Base-by-base conservation (phyloP, 2,329 filamentous ascomycete genomes). In the Calonectria honghensis region DNA sequence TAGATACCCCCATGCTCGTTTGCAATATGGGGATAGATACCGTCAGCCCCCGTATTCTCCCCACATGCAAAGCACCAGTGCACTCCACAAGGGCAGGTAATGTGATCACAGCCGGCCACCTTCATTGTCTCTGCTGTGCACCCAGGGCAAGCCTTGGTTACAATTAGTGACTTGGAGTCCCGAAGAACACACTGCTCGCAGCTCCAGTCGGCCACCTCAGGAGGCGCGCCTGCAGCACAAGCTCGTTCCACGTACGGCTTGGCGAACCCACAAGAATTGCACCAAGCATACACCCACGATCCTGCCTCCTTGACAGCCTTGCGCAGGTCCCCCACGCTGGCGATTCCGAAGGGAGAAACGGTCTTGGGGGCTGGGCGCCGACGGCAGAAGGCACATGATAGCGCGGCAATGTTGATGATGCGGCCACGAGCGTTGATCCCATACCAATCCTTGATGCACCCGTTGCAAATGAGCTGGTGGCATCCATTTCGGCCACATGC, bases 301-400 rank as follows among this genome's bases (percentile, higher is more conserved):
- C 85, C 88, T 1, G 82, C 76, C 16, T 88, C 84, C 3, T 83
- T 77, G 0, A 89, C 82, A 0, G 87, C 89, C 1, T 78, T 77
- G 2, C 78, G 77, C 31, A 89, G 73, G 45, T 86, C 82, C 1
- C 82, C 84, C 4, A 90, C 79, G 1, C 80, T 80, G 4, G 84
- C 83, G 41, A 88, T 80, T 0, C 84, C 84, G 67, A 87, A 83
- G 1, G 83, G 82, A 27, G 76, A 75, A 2, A 88, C 76, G 1
- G 83, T 85, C 68, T 82, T 82, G 6, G 85, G 78, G 1, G 84
- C 82, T 0, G 88, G 88, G 54, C 79, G 82, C 0, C 88, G 85
- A 31, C 89, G 84, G 73, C 88, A 90, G 81, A 90, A 90, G 1
- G 89, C 88, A 73, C 88, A 90, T 2, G 79, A 82, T 6, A 90